These are phyloP conservation scores for Areca catechu DNA, from an alignment of 176 grass and related monocot species.

Conservation along the genomic window DNA sequence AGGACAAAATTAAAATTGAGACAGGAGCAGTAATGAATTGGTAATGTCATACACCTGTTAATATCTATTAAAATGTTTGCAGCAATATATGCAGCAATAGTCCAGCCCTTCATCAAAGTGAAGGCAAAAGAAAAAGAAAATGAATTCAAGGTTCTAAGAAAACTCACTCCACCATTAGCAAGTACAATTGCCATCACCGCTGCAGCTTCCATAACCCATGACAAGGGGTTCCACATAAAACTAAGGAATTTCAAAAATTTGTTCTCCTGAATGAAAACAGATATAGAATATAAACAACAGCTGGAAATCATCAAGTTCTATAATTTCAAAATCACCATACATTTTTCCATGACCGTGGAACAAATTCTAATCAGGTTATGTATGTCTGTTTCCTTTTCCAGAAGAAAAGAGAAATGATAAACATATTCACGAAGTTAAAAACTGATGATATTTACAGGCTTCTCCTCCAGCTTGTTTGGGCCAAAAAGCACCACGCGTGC, in stretches of 20 bases:
- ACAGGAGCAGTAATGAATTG: background rate
- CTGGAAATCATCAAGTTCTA: no score
- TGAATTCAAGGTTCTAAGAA: background rate
- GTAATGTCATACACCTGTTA: no score
- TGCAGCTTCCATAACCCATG: conserved; percentile 86
- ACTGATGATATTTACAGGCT: conserved; percentile 29
- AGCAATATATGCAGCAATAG: no score
- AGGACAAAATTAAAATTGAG: background rate
- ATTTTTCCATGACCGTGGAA: no score
- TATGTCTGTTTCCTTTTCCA: background rate
- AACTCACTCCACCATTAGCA: conserved; percentile 72
- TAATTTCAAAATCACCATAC: no score
- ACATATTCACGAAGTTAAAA: background rate
- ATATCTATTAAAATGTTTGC: no score
- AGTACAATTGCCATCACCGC: conserved; percentile 58
- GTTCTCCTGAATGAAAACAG: conserved; percentile 41
- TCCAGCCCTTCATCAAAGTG: no score
- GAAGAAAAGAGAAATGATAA: background rate
- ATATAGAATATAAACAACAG: background rate
- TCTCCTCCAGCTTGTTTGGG: conserved; percentile 67
- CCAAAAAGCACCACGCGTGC: conserved; percentile 54
- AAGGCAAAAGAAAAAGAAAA: background rate
- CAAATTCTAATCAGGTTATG: no score
- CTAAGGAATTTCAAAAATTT: conserved; percentile 68
- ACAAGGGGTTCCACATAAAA: conserved; percentile 95